A percentile compares a stretch with the other conserved stretches of the same genome.
Evolutionary conservation across 1,284 basidiomycete species (phyloP).

Genomic region (Microbotryum saponariae): DNA sequence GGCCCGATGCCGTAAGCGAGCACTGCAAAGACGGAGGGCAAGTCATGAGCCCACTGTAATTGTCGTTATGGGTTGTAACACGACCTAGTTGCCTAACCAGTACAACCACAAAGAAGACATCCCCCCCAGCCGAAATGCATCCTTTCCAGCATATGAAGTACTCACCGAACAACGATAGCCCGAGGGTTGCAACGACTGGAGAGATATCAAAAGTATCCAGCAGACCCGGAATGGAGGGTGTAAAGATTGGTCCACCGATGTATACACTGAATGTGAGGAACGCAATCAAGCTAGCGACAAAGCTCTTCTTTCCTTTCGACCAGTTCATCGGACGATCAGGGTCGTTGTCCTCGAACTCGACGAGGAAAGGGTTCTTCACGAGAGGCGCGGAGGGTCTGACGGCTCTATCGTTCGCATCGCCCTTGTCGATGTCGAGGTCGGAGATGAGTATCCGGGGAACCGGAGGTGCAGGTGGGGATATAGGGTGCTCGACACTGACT

Average conservation of each 20-base stretch:
- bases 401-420: background rate
- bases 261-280: conserved; percentile 41
- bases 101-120: no score
- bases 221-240: conserved; percentile 29
- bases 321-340: conserved; percentile 39
- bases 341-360: conserved; percentile 38
- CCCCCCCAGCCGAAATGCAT: no score
- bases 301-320: conserved; percentile 35
- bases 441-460: no score
- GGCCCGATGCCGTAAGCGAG: conserved; percentile 30
- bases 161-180: conserved; percentile 25
- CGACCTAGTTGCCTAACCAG: no score
- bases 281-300: conserved; percentile 37
- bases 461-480: no score
- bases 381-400: background rate
- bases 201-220: conserved; percentile 27
- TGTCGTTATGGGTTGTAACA: no score
- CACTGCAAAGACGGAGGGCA: background rate
- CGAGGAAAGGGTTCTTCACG: conserved; percentile 18
- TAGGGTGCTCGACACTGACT: no score
- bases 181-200: conserved; percentile 26
- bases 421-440: no score
- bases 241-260: conserved; percentile 38
- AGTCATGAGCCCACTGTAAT: no score
- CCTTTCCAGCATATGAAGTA: no score